A percentile compares a stretch with the other conserved stretches of the same genome.
phyloP scores from a whole-genome alignment of 441 rosid species.

The Pelargonium exstipulatum region DNA sequence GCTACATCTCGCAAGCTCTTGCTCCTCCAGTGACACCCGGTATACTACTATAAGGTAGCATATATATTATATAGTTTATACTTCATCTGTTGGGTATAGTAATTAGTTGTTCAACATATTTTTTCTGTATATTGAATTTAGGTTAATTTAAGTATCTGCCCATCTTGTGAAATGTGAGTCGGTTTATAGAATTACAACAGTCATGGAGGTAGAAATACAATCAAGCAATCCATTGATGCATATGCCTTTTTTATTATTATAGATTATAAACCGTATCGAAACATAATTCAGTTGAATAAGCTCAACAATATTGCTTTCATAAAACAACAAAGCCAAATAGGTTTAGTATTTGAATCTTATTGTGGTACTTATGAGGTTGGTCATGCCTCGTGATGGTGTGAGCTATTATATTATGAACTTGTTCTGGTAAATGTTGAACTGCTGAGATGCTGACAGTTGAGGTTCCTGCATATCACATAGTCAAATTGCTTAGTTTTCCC shows the following conservation, averaged over 20 bases:
- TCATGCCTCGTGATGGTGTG: background rate
- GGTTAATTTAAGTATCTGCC: background rate
- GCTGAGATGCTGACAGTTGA: conserved; percentile 1
- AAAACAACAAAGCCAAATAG: background rate
- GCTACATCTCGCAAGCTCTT: conserved; percentile 68
- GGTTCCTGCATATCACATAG: conserved; percentile 1
- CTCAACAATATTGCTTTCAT: background rate
- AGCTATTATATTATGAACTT: background rate
- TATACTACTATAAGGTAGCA: background rate
- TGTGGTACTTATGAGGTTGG: background rate
- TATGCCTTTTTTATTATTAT: background rate
- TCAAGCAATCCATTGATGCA: background rate
- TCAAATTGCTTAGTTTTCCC: background rate
- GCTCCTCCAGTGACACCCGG: conserved; percentile 14
- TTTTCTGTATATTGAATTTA: background rate
- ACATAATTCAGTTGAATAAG: background rate
- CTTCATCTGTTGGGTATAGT: too few relatives aligned
- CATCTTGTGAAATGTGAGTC: background rate
- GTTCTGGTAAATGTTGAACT: background rate
- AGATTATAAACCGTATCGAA: background rate
- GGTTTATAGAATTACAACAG: background rate
- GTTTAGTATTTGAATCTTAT: background rate
- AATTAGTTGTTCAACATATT: too few relatives aligned
- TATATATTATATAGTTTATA: background rate
- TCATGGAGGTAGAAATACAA: background rate